These are phyloP conservation scores for Sarocladium kiliense DNA, from an alignment of 2,329 filamentous ascomycete species.

Conservation along the genomic window DNA sequence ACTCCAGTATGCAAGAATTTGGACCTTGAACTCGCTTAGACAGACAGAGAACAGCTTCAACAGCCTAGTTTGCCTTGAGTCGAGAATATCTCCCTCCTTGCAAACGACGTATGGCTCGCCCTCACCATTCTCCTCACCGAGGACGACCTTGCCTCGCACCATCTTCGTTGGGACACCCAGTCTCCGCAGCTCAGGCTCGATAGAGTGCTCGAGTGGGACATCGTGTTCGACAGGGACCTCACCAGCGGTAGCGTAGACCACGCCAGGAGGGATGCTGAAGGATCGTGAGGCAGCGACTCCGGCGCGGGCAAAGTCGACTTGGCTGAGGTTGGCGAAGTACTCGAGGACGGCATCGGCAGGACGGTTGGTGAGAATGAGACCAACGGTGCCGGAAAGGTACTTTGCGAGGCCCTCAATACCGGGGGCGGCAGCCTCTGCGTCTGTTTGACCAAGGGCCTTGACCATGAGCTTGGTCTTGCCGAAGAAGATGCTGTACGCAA, in stretches of 20 bases:
- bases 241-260: constrained; percentile 74
- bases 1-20: constrained; percentile 69
- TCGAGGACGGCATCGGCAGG: constrained; percentile 58
- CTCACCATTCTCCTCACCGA: constrained; percentile 53
- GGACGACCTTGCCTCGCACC: constrained; percentile 79
- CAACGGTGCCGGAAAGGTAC: constrained; percentile 76
- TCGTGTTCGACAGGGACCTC: constrained; percentile 78
- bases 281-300: constrained; percentile 68
- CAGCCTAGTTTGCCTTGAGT: constrained; percentile 87
- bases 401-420: constrained; percentile 66
- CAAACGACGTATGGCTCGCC: constrained; percentile 69
- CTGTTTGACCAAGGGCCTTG: constrained; percentile 77
- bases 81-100: constrained; percentile 76
- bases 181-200: constrained; percentile 86
- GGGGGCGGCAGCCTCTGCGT: constrained; percentile 74
- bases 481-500: constrained; percentile 75
- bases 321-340: constrained; percentile 68
- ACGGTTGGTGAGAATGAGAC: constrained; percentile 85
- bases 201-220: constrained; percentile 76
- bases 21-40: constrained; percentile 84
- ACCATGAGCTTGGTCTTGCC: constrained; percentile 99
- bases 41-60: constrained; percentile 91
- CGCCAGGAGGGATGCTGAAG: constrained; percentile 78
- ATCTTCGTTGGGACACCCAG: constrained; percentile 86
- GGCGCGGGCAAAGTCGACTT: constrained; percentile 87